These are phyloP conservation scores for Fagopyrum homotropicum DNA, from an alignment of 148 eudicot genomes.

Conservation along the genomic window DNA sequence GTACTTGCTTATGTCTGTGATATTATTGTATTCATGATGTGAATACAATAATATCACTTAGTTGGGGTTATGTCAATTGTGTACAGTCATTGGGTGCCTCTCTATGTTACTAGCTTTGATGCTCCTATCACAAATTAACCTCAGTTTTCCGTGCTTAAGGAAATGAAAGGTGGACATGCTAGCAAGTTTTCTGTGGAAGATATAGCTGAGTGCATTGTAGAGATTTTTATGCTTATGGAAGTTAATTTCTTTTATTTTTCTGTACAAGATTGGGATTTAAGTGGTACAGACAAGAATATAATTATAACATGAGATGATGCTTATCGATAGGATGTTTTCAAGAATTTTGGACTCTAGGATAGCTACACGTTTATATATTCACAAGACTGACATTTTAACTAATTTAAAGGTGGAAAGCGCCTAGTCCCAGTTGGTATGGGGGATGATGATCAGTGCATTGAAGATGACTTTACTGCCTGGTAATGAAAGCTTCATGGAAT, in stretches of 20 bases:
- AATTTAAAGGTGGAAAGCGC: constrained; percentile 66
- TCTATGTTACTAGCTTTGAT: neutral
- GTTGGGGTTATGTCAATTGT: no score
- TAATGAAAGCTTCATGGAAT: constrained; percentile 19
- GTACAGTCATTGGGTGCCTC: neutral
- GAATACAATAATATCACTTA: no score
- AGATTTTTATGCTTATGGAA: no score
- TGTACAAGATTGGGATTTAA: neutral
- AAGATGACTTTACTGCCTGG: constrained; percentile 98
- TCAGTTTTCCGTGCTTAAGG: neutral
- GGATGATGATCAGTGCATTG: constrained; percentile 95
- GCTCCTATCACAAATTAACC: neutral
- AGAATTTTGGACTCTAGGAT: constrained; percentile 1
- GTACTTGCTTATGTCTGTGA: no score
- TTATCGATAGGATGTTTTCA: neutral
- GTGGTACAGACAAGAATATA: neutral
- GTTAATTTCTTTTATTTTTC: neutral
- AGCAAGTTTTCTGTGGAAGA: no score
- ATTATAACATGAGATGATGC: neutral
- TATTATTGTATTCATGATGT: no score
- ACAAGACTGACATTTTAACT: neutral
- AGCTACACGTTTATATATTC: neutral
- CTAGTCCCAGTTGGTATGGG: constrained; percentile 88
- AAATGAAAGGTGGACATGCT: neutral
- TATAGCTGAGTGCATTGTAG: no score